These are phyloP conservation scores for Fusarium armeniacum DNA, from an alignment of 2,329 filamentous ascomycete species.

Conservation along the genomic window DNA sequence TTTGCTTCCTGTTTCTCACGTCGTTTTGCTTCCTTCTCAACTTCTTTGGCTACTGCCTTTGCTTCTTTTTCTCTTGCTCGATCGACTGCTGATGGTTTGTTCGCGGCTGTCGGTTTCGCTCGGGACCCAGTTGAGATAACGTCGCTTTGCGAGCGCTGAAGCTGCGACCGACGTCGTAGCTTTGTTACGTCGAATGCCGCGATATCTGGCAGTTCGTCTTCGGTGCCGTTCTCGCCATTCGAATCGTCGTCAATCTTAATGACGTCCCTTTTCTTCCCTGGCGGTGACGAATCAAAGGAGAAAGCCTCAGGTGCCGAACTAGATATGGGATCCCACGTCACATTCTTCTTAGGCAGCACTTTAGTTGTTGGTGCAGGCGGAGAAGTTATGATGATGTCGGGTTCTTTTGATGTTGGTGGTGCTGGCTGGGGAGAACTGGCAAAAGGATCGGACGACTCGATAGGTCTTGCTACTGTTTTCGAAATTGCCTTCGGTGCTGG, in stretches of 20 bases:
- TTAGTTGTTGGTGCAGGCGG: slow-evolving; percentile 15
- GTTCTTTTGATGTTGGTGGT: slow-evolving; percentile 5
- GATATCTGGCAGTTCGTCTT: slow-evolving; percentile 66
- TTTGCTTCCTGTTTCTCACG: slow-evolving; percentile 71
- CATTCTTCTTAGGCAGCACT: slow-evolving; percentile 17
- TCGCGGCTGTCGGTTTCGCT: slow-evolving; percentile 45
- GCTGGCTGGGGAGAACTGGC: slow-evolving; percentile 30
- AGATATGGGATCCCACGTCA: slow-evolving; percentile 66
- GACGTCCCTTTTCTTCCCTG: slow-evolving; percentile 38
- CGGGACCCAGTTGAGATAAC: slow-evolving; percentile 41
- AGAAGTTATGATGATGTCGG: slow-evolving; percentile 20
- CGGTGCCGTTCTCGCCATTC: slow-evolving; percentile 52
- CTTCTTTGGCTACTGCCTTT: slow-evolving; percentile 65
- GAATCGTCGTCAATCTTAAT: slow-evolving; percentile 58
- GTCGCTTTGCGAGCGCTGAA: slow-evolving; percentile 54
- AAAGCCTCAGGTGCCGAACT: slow-evolving; percentile 64
- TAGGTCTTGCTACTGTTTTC: slow-evolving; percentile 4
- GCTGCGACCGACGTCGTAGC: slow-evolving; percentile 39
- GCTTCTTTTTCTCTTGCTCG: slow-evolving; percentile 58
- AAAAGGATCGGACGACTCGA: slow-evolving; percentile 44
- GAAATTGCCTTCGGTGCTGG: slow-evolving; percentile 3
- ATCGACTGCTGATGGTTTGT: slow-evolving; percentile 54
- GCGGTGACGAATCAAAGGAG: slow-evolving; percentile 40
- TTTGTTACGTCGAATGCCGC: slow-evolving; percentile 57
- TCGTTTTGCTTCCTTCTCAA: slow-evolving; percentile 69